phyloP scores from a whole-genome alignment of 2,329 filamentous ascomycete genomes.

The Leptographium procerum region DNA sequence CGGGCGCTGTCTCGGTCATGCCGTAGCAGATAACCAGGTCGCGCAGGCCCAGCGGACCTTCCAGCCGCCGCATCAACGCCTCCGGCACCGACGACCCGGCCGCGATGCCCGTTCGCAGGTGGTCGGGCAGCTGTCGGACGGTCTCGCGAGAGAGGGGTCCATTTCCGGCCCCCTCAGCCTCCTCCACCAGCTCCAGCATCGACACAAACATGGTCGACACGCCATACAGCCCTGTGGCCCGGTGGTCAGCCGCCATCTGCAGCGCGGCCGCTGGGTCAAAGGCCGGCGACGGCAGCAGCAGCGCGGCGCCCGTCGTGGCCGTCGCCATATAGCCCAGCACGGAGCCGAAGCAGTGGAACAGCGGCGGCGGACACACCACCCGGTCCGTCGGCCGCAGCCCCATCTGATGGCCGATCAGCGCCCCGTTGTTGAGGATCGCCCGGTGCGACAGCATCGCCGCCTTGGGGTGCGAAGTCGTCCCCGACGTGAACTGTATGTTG shows the following conservation, averaged over 20 bases:
- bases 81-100: conserved; percentile 79
- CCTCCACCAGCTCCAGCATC: conserved; percentile 64
- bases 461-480: conserved; percentile 86
- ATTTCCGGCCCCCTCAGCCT: conserved; percentile 8
- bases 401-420: conserved; percentile 77
- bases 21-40: conserved; percentile 92
- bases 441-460: conserved; percentile 80
- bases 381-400: conserved; percentile 61
- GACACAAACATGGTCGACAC: conserved; percentile 93
- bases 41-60: conserved; percentile 60
- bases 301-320: conserved; percentile 64
- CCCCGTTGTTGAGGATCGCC: conserved; percentile 86
- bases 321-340: conserved; percentile 95
- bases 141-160: conserved; percentile 7
- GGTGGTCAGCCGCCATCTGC: conserved; percentile 38
- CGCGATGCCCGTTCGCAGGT: conserved; percentile 78
- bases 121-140: conserved; percentile 17
- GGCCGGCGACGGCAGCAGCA: conserved; percentile 77
- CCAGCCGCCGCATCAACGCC: conserved; percentile 66
- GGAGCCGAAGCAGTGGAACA: conserved; percentile 85
- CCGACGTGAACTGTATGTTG: conserved; percentile 95
- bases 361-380: conserved; percentile 73
- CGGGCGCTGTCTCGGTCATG: conserved; percentile 83
- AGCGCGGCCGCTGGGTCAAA: conserved; percentile 72
- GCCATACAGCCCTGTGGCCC: conserved; percentile 63